Evolutionary conservation across 805 yeast species (phyloP).

Genomic region (Pichia ethanolica): DNA sequence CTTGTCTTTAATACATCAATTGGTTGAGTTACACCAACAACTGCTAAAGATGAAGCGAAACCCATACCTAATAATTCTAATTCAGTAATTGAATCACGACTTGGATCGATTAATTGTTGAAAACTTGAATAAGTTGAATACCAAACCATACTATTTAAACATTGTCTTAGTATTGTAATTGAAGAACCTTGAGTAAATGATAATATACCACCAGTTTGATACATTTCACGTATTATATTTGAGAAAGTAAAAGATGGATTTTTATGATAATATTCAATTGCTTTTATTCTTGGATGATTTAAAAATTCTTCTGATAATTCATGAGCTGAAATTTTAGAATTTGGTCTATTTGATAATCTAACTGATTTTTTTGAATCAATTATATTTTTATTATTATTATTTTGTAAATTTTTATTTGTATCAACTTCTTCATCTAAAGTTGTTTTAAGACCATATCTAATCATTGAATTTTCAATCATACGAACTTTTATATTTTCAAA

Average conservation of each 20-base stretch:
- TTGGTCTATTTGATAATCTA: slow-evolving; percentile 9
- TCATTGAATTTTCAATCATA: slow-evolving; percentile 63
- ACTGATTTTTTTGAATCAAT: slow-evolving; percentile 5
- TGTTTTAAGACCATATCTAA: slow-evolving; percentile 21
- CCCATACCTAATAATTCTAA: slow-evolving; percentile 38
- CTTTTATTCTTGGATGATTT: slow-evolving; percentile 10
- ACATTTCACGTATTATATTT: slow-evolving; percentile 57
- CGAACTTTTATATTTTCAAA: slow-evolving; percentile 80
- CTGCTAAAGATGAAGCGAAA: slow-evolving; percentile 60
- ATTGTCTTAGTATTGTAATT: slow-evolving; percentile 79
- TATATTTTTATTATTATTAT: slow-evolving; percentile 13
- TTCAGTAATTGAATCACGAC: slow-evolving; percentile 34
- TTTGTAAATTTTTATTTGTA: background rate
- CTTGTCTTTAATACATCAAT: slow-evolving; percentile 81
- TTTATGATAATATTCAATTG: slow-evolving; percentile 34
- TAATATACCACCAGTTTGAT: slow-evolving; percentile 58
- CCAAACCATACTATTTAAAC: slow-evolving; percentile 71
- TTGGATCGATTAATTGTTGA: slow-evolving; percentile 62
- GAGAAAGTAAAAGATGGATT: slow-evolving; percentile 48
- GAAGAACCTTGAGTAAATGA: slow-evolving; percentile 79
- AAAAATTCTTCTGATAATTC: background rate
- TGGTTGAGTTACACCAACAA: slow-evolving; percentile 78
- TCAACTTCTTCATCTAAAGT: slow-evolving; percentile 11
- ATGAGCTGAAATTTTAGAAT: background rate
- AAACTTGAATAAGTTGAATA: slow-evolving; percentile 75